These are phyloP conservation scores for Pecoramyces ruminantium DNA, from an alignment of 192 early-diverging fungal species.

Conservation along the genomic window DNA sequence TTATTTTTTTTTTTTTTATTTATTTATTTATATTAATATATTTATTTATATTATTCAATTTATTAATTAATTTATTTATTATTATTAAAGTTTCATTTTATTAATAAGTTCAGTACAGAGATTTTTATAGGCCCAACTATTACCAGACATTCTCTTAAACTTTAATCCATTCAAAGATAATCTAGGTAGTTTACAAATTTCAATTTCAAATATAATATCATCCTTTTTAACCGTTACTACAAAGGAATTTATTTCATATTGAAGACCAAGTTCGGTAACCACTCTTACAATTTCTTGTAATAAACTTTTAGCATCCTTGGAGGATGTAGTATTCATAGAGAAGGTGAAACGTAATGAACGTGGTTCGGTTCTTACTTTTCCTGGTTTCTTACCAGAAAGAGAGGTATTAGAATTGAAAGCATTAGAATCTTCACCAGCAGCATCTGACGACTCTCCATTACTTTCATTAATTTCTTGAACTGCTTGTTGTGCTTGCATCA, in stretches of 20 bases:
- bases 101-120: slow-evolving; percentile 26
- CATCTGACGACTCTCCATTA: not conserved
- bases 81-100: slow-evolving; percentile 26
- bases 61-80: not conserved
- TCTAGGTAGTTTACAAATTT: slow-evolving; percentile 36
- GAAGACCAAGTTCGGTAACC: slow-evolving; percentile 11
- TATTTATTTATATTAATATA: too few relatives aligned
- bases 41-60: too few relatives aligned
- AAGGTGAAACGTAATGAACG: slow-evolving; percentile 36
- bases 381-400: not conserved
- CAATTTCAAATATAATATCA: slow-evolving; percentile 39
- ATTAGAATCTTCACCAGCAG: not conserved
- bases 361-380: slow-evolving; percentile 14
- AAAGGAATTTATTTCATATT: slow-evolving; percentile 12
- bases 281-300: slow-evolving; percentile 22
- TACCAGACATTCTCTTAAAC: slow-evolving; percentile 33
- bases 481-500: not conserved
- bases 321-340: slow-evolving; percentile 29
- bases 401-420: not conserved
- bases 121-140: slow-evolving; percentile 41
- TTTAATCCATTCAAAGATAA: slow-evolving; percentile 27
- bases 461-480: not conserved
- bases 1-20: too few relatives aligned
- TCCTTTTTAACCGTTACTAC: slow-evolving; percentile 14
- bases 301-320: slow-evolving; percentile 33